Conservation (phyloP, 139 green algal species). For the Chlorella sp. region DNA sequence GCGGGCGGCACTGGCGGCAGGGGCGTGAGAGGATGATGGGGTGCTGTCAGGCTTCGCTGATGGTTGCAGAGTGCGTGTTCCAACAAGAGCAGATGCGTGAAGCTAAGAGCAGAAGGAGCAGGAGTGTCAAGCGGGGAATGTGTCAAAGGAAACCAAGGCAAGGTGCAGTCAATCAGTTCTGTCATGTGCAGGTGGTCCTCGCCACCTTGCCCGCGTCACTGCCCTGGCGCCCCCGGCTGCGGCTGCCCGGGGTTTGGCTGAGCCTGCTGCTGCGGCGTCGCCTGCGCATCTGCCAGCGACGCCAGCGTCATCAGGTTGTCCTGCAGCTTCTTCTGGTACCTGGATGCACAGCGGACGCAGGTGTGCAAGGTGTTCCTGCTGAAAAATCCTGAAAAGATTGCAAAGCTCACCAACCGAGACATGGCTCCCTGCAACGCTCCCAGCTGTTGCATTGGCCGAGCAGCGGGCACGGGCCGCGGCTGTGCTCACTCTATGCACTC, state of each 20-base stretch:
- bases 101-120: too few relatives aligned
- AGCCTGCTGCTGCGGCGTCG: conserved; percentile 8
- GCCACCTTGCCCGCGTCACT: background rate
- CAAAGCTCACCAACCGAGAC: too few relatives aligned
- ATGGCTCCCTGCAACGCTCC: too few relatives aligned
- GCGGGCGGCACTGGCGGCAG: background rate
- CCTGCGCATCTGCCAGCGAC: conserved; percentile 30
- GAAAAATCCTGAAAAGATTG: too few relatives aligned
- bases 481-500: conserved; percentile 27
- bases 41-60: background rate
- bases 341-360: background rate
- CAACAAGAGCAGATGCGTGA: too few relatives aligned
- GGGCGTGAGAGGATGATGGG: background rate
- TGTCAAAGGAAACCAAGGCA: background rate
- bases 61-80: too few relatives aligned
- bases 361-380: too few relatives aligned
- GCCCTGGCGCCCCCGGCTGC: background rate
- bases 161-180: background rate
- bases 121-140: background rate
- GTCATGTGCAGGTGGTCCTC: background rate
- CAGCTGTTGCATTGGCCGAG: too few relatives aligned
- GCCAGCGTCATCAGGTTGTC: conserved; percentile 37
- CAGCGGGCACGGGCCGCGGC: background rate
- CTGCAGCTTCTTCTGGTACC: conserved; percentile 38
- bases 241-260: background rate